Evolutionary conservation across 2,329 filamentous ascomycete species (phyloP).

Genomic region (Epichloe sibirici): DNA sequence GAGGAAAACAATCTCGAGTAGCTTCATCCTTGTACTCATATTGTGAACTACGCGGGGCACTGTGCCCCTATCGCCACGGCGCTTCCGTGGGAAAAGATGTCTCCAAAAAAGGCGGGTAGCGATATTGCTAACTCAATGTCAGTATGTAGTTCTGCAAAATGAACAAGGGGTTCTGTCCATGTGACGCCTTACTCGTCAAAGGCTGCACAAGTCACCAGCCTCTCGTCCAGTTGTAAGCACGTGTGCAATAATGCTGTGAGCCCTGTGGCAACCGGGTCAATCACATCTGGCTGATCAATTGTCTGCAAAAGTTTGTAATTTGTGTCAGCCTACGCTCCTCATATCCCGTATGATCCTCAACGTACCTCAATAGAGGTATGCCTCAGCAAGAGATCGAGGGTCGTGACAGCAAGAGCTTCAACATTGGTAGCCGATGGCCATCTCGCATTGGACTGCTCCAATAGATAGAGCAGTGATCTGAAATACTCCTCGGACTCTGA

Average conservation of each 20-base stretch:
- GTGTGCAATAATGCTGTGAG: constrained; percentile 18
- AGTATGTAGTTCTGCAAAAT: neutral
- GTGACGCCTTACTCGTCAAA: constrained; percentile 16
- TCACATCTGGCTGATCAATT: constrained; percentile 15
- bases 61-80: constrained; percentile 7
- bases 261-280: constrained; percentile 19
- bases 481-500: constrained; percentile 34
- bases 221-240: constrained; percentile 19
- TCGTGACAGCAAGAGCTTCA: constrained; percentile 16
- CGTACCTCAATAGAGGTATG: constrained; percentile 30
- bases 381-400: constrained; percentile 23
- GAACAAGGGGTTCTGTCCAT: neutral
- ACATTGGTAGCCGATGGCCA: constrained; percentile 19
- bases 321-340: neutral
- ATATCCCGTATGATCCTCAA: constrained; percentile 1
- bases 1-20: constrained; percentile 48
- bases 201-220: constrained; percentile 11
- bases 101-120: constrained; percentile 41
- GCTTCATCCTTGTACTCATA: constrained; percentile 39
- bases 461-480: constrained; percentile 18
- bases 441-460: neutral
- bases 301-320: constrained; percentile 8
- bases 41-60: constrained; percentile 36
- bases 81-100: constrained; percentile 48
- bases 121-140: constrained; percentile 13